A percentile compares a stretch with the other conserved stretches of the same genome.
phyloP scores from a whole-genome alignment of 2,329 filamentous ascomycete genomes.

The Talaromyces sp. region DNA sequence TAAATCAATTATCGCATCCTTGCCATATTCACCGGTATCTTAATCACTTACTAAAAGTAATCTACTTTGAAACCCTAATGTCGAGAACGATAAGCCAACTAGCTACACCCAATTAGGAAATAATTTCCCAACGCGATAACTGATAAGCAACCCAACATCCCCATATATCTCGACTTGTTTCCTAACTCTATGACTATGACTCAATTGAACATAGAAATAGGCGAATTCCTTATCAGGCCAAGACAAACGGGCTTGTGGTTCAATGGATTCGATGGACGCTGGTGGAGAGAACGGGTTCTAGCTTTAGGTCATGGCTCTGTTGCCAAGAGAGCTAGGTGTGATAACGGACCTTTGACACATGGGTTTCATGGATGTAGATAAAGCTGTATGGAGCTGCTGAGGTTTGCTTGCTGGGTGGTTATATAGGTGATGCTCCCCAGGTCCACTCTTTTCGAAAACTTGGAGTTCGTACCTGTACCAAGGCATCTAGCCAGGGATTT shows the following conservation, averaged over 20 bases:
- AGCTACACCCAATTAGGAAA: constrained; percentile 13
- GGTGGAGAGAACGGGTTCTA: background rate
- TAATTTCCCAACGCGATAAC: constrained; percentile 4
- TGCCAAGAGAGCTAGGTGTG: background rate
- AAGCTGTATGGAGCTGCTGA: background rate
- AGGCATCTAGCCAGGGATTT: background rate
- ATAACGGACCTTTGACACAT: background rate
- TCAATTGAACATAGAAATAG: background rate
- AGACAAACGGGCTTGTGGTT: background rate
- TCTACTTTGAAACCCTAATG: background rate
- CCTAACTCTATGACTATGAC: background rate
- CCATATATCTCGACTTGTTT: background rate
- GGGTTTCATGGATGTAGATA: background rate
- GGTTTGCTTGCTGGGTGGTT: background rate
- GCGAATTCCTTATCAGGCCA: constrained; percentile 4
- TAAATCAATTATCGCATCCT: background rate
- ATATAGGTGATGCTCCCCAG: background rate
- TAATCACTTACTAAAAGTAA: background rate
- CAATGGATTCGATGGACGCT: background rate
- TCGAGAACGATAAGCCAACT: background rate
- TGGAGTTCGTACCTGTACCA: background rate
- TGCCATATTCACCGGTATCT: background rate
- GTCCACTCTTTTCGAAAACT: background rate
- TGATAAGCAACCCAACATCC: background rate
- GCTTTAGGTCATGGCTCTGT: background rate